Base-by-base conservation (phyloP, 768 basidiomycete genomes). In the Collybia sp. region DNA sequence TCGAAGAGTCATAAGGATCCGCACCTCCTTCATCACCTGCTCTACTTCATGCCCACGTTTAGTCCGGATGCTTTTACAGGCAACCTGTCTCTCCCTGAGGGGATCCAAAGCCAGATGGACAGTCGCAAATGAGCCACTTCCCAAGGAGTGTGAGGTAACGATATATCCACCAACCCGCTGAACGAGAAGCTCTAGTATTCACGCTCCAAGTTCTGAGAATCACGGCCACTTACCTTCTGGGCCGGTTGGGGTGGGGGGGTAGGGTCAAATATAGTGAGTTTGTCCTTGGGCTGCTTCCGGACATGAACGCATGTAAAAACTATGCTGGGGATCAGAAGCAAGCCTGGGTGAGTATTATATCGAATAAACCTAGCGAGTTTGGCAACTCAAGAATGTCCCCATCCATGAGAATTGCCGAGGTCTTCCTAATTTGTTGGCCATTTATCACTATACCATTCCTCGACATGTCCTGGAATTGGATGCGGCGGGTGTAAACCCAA, bases 51-150 rank as follows among this genome's bases (percentile, higher is more conserved):
- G 72, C 16, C 76, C 77, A 43, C 75, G 76, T 59, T 79, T 80
- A 1, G 70, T 75, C 53, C 77, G 79, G 57, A 92, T 85, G 47
- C 81, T 88, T 61, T 92, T 92, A 62, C 88, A 91, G 16, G 89
- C 89, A 19, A 88, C 85, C 64, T 92, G 89, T 37, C 80, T 74
- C 52, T 80, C 75, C 39, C 71, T 77, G 8, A 64, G 59, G 9
- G 72, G 76, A 56, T 88, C 85, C 47, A 88, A 70, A 13, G 88
- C 87, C 17, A 92, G 74, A 55, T 89, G 83, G 1, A 92, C 89
- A 1, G 82, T 85, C 0, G 88, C 89, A 61, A 90, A 92, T 35
- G 84, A 84, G 4, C 89, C 89, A 17, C 79, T 82, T 35, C 89
- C 89, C 11, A 92, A 75, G 53, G 82, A 85, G 49, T 90, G 86